Percentiles rank a stretch among this genome's conserved stretches.
Evolutionary conservation across 768 basidiomycete species (phyloP).

Genomic region (Pholiota microspora): DNA sequence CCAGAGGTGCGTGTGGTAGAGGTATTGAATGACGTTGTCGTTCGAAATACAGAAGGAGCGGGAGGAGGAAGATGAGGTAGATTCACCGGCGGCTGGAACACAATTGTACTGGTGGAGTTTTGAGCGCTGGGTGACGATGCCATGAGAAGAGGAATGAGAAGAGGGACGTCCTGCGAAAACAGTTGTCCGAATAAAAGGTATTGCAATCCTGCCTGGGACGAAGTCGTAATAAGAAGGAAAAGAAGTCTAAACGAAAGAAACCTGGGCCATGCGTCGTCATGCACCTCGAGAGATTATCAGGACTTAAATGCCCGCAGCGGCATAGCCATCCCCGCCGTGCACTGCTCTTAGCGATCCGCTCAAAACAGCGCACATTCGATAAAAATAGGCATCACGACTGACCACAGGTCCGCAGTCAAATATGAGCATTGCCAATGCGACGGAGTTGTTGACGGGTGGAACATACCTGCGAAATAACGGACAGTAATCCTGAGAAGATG

Average conservation of each 20-base stretch:
- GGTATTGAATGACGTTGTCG: neutral
- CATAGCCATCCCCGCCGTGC: conserved; percentile 7
- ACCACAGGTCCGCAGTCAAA: no score
- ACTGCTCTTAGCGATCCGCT: neutral
- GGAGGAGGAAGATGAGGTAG: no score
- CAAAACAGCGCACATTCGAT: no score
- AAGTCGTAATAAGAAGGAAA: neutral
- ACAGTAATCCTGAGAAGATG: no score
- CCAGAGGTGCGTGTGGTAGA: neutral
- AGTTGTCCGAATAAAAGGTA: conserved; percentile 1
- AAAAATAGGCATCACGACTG: no score
- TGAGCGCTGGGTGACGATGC: neutral
- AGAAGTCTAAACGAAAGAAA: conserved; percentile 1
- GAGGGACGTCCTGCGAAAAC: neutral
- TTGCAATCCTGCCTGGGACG: conserved; percentile 7
- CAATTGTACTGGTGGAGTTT: neutral
- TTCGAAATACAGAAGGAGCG: neutral
- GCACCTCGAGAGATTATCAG: no score
- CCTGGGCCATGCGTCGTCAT: neutral
- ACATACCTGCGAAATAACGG: no score
- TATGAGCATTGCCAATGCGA: no score
- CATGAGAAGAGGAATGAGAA: neutral
- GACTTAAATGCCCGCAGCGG: conserved; percentile 7
- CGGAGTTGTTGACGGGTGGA: no score
- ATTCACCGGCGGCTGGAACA: no score